These are phyloP conservation scores for Rhamnella rubrinervis DNA, from an alignment of 331 rosid species.

Conservation along the genomic window DNA sequence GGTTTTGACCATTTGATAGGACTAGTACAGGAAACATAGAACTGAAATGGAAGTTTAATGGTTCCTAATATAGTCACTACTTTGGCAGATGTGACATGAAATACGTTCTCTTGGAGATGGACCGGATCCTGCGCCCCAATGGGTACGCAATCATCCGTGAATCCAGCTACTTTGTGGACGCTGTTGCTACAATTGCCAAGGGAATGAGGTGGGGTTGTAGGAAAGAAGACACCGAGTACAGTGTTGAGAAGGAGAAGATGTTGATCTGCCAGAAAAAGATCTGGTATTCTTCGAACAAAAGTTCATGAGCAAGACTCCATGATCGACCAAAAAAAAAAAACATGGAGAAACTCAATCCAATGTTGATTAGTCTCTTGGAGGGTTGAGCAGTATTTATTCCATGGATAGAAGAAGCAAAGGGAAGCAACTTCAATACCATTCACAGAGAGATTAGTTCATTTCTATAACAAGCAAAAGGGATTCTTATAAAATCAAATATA, in stretches of 20 bases:
- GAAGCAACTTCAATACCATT: conserved; percentile 41
- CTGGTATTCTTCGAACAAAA: conserved; percentile 67
- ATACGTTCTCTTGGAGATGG: conserved; percentile 88
- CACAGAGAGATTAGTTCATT: conserved; percentile 40
- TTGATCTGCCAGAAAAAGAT: conserved; percentile 87
- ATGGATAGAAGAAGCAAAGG: conserved; percentile 27
- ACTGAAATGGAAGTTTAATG: background rate
- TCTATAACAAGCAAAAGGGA: conserved; percentile 26
- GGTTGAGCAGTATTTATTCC: conserved; percentile 30
- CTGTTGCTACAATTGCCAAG: conserved; percentile 58
- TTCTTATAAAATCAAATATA: conserved; percentile 27
- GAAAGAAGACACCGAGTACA: conserved; percentile 69
- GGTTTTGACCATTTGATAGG: background rate
- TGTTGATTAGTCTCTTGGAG: conserved; percentile 25
- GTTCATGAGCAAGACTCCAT: conserved; percentile 36
- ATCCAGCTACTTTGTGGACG: conserved; percentile 72
- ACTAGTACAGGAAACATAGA: background rate
- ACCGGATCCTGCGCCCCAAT: conserved; percentile 73
- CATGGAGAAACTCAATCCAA: conserved; percentile 22
- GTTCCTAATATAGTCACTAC: conserved; percentile 3
- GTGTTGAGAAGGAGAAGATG: conserved; percentile 71
- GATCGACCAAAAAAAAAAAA: background rate
- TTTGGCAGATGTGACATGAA: conserved; percentile 86
- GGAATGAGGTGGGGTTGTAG: conserved; percentile 85
- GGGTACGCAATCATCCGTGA: conserved; percentile 83